Evolutionary conservation across 129 eudicot genomes (phyloP).

Genomic region (Centaurea solstitialis): DNA sequence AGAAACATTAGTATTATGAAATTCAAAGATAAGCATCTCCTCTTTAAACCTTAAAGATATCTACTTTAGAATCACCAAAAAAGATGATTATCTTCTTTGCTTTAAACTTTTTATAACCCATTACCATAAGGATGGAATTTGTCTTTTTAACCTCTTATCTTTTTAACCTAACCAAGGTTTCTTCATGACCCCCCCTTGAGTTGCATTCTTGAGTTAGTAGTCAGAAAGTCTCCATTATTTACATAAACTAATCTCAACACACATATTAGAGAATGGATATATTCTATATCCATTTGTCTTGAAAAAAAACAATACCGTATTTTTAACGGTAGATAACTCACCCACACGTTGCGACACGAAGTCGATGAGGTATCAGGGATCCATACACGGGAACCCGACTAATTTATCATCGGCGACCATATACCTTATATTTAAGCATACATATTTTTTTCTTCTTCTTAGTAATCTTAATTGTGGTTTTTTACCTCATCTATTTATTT

Average conservation of each 20-base stretch:
- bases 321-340: no score
- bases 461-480: neutral
- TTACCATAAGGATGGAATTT: slow-evolving; percentile 57
- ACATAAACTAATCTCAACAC: neutral
- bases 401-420: no score
- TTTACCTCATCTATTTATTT: neutral
- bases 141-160: slow-evolving; percentile 46
- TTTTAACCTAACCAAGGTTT: slow-evolving; percentile 24
- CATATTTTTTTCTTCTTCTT: no score
- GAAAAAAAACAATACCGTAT: neutral
- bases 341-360: no score
- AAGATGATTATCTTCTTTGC: slow-evolving; percentile 55
- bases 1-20: slow-evolving; percentile 35
- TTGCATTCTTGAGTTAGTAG: slow-evolving; percentile 4
- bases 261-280: neutral
- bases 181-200: slow-evolving; percentile 10
- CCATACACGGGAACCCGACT: no score
- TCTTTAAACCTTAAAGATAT: slow-evolving; percentile 51
- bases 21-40: slow-evolving; percentile 55
- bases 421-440: no score
- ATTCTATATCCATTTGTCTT: neutral
- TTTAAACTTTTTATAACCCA: slow-evolving; percentile 54
- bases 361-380: no score
- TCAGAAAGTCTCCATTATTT: neutral
- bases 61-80: slow-evolving; percentile 62